Conservation (phyloP, 306 rosid genomes). For the Clitoria ternatea region DNA sequence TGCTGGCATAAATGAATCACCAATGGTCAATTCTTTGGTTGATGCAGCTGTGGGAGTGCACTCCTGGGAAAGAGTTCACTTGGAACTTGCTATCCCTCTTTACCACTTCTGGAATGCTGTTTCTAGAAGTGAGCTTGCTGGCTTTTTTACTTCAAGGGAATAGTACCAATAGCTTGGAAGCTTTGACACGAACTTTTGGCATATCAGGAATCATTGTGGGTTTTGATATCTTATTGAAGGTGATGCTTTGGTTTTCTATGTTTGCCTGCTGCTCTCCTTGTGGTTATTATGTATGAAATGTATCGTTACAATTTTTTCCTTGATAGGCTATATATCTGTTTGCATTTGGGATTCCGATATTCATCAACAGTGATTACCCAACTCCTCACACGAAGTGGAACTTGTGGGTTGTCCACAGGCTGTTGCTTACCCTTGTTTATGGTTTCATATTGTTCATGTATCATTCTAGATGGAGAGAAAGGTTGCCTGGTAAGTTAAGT, state of each 20-base stretch:
- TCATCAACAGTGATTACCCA: constrained; percentile 44
- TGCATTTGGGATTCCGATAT: constrained; percentile 75
- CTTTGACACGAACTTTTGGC: constrained; percentile 72
- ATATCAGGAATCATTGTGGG: constrained; percentile 81
- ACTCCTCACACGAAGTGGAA: constrained; percentile 64
- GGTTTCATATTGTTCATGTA: constrained; percentile 75
- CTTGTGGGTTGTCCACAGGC: constrained; percentile 84
- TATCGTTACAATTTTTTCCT: constrained; percentile 19
- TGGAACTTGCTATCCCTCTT: constrained; percentile 82
- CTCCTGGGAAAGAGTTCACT: constrained; percentile 58
- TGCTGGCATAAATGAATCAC: background rate
- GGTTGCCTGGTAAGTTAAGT: constrained; percentile 69
- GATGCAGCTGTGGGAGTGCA: constrained; percentile 80
- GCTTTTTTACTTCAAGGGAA: constrained; percentile 96
- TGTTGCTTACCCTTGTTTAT: constrained; percentile 64
- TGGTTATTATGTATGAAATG: background rate
- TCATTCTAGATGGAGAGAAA: constrained; percentile 89
- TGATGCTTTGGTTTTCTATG: constrained; percentile 16
- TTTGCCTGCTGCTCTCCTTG: background rate
- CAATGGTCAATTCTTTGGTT: background rate
- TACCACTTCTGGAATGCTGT: constrained; percentile 91
- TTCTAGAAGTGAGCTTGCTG: constrained; percentile 94
- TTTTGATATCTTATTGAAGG: constrained; percentile 81
- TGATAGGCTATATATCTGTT: constrained; percentile 76
- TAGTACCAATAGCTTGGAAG: constrained; percentile 63